These are phyloP conservation scores for Pythium monospermum DNA, from an alignment of 352 stramenopile species.

Conservation along the genomic window DNA sequence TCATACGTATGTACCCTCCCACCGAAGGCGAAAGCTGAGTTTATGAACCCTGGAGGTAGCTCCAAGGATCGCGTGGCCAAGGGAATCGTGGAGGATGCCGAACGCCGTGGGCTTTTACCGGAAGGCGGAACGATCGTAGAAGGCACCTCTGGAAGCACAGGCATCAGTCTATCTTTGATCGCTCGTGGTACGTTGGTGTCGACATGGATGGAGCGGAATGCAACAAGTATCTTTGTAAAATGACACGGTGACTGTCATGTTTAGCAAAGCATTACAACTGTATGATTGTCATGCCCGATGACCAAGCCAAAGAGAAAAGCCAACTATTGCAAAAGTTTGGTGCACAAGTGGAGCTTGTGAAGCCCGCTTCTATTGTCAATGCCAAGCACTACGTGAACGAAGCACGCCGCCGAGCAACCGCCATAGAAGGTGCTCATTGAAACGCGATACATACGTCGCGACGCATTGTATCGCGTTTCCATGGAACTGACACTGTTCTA, in stretches of 20 bases:
- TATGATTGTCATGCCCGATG: constrained; percentile 97
- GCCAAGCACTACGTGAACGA: constrained; percentile 98
- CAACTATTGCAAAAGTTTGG: constrained; percentile 77
- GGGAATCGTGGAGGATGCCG: constrained; percentile 93
- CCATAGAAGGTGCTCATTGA: constrained; percentile 79
- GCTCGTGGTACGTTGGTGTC: constrained; percentile 48
- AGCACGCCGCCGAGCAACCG: constrained; percentile 78
- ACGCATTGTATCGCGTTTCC: no score
- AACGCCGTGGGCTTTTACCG: constrained; percentile 83
- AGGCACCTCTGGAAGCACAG: constrained; percentile 96
- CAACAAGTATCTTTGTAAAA: no score
- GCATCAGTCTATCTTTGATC: constrained; percentile 95
- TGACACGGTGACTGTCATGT: background rate
- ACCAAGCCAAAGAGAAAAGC: constrained; percentile 93
- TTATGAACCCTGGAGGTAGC: constrained; percentile 95
- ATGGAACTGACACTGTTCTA: no score
- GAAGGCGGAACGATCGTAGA: constrained; percentile 94
- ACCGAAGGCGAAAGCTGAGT: constrained; percentile 91
- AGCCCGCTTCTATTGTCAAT: constrained; percentile 95
- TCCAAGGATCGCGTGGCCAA: constrained; percentile 97
- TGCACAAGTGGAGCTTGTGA: constrained; percentile 85
- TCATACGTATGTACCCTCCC: background rate
- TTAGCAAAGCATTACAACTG: constrained; percentile 91
- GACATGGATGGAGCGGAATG: no score
- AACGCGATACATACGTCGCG: no score